A percentile compares a stretch with the other conserved stretches of the same genome.
phyloP scores from a whole-genome alignment of 208 protist species.

The Trypanosoma platydactyli region DNA sequence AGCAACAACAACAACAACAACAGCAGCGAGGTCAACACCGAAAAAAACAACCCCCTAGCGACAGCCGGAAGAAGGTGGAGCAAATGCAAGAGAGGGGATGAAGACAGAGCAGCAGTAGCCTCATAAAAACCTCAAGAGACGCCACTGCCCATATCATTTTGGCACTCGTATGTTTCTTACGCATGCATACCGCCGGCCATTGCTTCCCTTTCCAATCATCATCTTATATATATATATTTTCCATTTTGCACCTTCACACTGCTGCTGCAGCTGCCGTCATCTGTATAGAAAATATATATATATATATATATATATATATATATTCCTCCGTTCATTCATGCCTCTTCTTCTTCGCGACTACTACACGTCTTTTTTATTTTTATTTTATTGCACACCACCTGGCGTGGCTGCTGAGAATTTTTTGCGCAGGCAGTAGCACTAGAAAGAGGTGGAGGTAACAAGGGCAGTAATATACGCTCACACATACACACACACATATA shows the following conservation, averaged over 20 bases:
- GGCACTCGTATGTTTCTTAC: too few relatives aligned
- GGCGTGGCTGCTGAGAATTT: not conserved
- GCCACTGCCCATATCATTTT: too few relatives aligned
- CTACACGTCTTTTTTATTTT: conserved; percentile 16
- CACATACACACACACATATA: too few relatives aligned
- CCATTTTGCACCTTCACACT: conserved; percentile 3
- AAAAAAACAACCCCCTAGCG: too few relatives aligned
- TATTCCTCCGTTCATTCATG: not conserved
- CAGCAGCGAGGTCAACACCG: not conserved
- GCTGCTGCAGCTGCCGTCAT: not conserved
- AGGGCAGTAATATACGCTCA: not conserved
- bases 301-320: too few relatives aligned
- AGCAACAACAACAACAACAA: conserved; percentile 14
- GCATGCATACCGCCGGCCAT: not conserved
- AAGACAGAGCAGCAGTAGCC: too few relatives aligned
- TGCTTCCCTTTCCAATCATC: not conserved
- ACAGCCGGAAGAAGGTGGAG: too few relatives aligned
- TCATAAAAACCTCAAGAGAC: too few relatives aligned
- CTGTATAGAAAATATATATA: not conserved
- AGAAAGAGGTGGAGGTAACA: conserved; percentile 1
- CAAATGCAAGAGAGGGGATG: too few relatives aligned
- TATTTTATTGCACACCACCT: conserved; percentile 2
- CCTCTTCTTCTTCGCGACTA: conserved; percentile 1
- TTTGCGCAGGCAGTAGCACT: conserved; percentile 5
- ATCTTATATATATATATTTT: conserved; percentile 1